Conservation (phyloP, 345 rosid genomes). For the Eucalyptus grandis region DNA sequence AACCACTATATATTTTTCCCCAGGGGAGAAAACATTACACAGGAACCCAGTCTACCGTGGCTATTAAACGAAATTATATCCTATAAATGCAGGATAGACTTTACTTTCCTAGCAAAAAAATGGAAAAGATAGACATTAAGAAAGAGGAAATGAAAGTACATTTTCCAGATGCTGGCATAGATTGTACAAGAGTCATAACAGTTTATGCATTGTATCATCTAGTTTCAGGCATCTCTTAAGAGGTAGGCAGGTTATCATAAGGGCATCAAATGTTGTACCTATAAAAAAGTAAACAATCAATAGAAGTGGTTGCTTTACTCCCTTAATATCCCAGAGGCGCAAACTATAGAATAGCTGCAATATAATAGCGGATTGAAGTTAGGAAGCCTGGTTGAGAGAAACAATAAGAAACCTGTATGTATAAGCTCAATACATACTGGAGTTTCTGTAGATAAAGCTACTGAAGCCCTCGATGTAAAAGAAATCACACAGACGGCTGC, state of each 20-base stretch:
- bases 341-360: constrained; percentile 20
- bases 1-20: neutral
- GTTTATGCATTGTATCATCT: neutral
- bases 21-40: neutral
- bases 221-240: neutral
- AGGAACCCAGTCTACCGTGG: neutral
- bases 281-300: constrained; percentile 18
- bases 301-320: neutral
- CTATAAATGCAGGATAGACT: neutral
- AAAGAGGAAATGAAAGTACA: neutral
- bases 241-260: neutral
- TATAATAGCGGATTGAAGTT: neutral
- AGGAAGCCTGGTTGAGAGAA: neutral
- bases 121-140: neutral
- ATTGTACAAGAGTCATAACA: neutral
- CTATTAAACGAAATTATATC: neutral
- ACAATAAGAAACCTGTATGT: neutral
- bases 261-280: constrained; percentile 4
- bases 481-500: constrained; percentile 15
- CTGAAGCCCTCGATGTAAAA: constrained; percentile 17
- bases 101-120: neutral
- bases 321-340: constrained; percentile 6
- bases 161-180: neutral
- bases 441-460: constrained; percentile 12
- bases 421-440: constrained; percentile 11